Evolutionary conservation across 2,329 filamentous ascomycete species (phyloP), one percentile per base, ranked within the genome.

Genomic region (Talaromyces islandicus): DNA sequence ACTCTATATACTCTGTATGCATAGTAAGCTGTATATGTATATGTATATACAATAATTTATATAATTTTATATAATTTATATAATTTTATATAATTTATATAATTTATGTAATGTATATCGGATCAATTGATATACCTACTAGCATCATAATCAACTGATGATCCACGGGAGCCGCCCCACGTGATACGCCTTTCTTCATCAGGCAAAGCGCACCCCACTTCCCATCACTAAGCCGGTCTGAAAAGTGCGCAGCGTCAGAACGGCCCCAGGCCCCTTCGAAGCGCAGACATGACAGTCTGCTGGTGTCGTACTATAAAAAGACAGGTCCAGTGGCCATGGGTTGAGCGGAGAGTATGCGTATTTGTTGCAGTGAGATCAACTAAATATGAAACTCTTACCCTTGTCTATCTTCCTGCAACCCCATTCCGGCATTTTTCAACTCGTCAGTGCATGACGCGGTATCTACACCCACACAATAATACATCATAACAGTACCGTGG

Each of bases 171-270:
- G 63, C 48, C 55, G 58, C 52, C 53, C 60, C 68, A 70, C 66
- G 68, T 69, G 68, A 69, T 55, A 43, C 57, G 58, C 68, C 62
- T 68, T 53, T 43, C 62, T 63, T 19, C 17, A 64, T 60, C 30
- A 19, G 60, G 60, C 53, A 54, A 57, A 48, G 48, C 55, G 21
- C 43, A 59, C 59, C 58, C 60, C 64, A 62, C 60, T 48, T 27
- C 38, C 51, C 55, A 59, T 58, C 48, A 51, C 53, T 24, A 19
- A 50, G 25, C 62, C 63, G 67, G 69, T 64, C 67, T 70, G 64
- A 64, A 61, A 67, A 68, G 48, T 70, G 67, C 69, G 69, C 69
- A 46, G 48, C 57, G 21, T 12, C 19, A n/a, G 35, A 38, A 38
- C 9, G 35, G 35, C 35, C 35, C 35, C 35, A 38, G 35, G 17